Base-by-base conservation (phyloP, 345 rosid genomes). In the Sisymbrium irio region DNA sequence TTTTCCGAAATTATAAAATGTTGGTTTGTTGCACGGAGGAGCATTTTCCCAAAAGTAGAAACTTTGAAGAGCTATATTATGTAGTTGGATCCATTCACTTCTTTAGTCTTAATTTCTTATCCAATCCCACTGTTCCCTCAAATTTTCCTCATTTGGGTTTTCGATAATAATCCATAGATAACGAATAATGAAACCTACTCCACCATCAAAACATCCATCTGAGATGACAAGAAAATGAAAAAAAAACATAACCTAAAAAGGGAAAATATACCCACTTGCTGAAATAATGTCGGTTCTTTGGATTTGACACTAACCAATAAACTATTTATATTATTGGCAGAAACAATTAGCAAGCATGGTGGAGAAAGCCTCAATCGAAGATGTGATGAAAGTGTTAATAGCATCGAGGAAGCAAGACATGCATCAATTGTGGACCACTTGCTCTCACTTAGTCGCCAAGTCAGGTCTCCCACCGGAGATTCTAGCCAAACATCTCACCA, bases 391-490 rank as follows among this genome's bases (percentile, higher is more conserved):
- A 73, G 99, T 96, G 6, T 79, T 96, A 4, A 84, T 89, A 76
- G 98, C 99, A 37, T 96, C 99, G 50, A 84, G 98, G 77, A 96
- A 88, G 73, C 99, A 92, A 86, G 99, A 90, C 63, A 89, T 92
- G 98, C 96, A 90, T 56, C 99, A 90, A 60, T 80, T 96, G 41
- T 96, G 99, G 99, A 84, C 91, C 1, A 92, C 98, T 57, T 96
- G 98, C 67, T 96, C 98, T 53, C 99, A 96, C 80, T 85, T 96
- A 7, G 99, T 90, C 4, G 91, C 99, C 65, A 96, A 96, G 64
- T 92, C 99, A 14, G 99, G 99, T 49, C 83, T 96, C 8, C 99
- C 98, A 0, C 87, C 96, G 0, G 99, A 96, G 78, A 83, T 96
- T 63, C 88, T 96, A 7, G 91, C 95, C 25, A 96, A 92, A 44